Evolutionary conservation across 148 eudicot genomes (phyloP).

Genomic region (Spergularia bocconei): DNA sequence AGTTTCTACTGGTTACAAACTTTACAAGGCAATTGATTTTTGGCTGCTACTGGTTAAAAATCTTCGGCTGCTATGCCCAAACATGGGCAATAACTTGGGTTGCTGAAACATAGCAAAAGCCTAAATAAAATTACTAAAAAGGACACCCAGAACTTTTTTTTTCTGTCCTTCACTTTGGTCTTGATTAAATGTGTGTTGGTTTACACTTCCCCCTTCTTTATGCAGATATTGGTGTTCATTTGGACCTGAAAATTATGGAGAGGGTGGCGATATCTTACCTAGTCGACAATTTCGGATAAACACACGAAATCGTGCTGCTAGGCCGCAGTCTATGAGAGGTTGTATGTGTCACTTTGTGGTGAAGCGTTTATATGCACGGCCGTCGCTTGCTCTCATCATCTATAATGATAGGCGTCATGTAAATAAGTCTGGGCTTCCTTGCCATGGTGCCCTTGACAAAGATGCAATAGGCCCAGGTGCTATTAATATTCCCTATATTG

Average conservation of each 20-base stretch:
- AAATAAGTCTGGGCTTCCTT: constrained; percentile 81
- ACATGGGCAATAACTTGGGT: too few relatives aligned
- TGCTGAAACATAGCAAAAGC: too few relatives aligned
- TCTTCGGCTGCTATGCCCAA: too few relatives aligned
- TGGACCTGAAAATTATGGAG: constrained; percentile 99
- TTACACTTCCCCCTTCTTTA: not conserved
- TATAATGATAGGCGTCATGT: constrained; percentile 83
- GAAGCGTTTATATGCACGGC: constrained; percentile 91
- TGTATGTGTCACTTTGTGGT: constrained; percentile 92
- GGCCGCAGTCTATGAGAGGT: constrained; percentile 98
- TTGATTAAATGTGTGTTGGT: not conserved
- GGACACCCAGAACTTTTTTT: not conserved
- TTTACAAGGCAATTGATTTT: too few relatives aligned
- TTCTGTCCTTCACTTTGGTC: not conserved
- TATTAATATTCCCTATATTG: constrained; percentile 69
- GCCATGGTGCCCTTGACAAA: constrained; percentile 93
- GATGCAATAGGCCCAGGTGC: constrained; percentile 99
- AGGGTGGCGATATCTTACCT: constrained; percentile 88
- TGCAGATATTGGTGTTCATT: constrained; percentile 99
- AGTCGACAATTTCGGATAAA: constrained; percentile 84
- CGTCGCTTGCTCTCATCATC: constrained; percentile 67
- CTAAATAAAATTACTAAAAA: too few relatives aligned
- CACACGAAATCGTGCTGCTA: constrained; percentile 96
- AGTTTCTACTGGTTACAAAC: not conserved
- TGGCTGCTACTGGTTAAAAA: too few relatives aligned